A percentile compares a stretch with the other conserved stretches of the same genome.
phyloP scores from a whole-genome alignment of 495 filamentous ascomycete species.

The Lasiosphaeria miniovina region DNA sequence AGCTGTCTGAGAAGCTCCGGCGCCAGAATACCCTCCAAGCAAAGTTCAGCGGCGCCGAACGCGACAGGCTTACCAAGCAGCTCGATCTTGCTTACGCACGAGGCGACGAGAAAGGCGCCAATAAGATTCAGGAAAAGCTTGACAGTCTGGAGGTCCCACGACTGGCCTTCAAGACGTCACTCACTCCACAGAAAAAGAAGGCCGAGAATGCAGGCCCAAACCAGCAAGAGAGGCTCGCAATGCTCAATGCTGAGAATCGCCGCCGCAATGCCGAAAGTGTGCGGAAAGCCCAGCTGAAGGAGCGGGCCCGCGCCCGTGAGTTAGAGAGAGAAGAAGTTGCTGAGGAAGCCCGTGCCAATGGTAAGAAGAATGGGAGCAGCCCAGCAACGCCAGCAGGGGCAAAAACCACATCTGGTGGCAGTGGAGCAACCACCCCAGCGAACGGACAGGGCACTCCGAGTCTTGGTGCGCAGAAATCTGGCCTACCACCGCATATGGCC shows the following conservation, averaged over 20 bases:
- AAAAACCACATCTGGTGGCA: conserved; percentile 12
- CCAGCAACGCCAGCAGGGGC: conserved; percentile 2
- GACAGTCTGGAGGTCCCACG: conserved; percentile 64
- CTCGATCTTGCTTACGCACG: conserved; percentile 61
- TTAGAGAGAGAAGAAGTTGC: conserved; percentile 46
- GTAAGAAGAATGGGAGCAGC: conserved; percentile 43
- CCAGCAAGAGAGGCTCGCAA: conserved; percentile 72
- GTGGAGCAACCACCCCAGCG: conserved; percentile 48
- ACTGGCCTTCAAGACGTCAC: conserved; percentile 63
- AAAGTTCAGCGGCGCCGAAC: conserved; percentile 61
- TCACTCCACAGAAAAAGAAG: conserved; percentile 46
- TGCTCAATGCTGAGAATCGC: conserved; percentile 75
- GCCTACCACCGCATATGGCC: conserved; percentile 43
- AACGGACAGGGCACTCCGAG: conserved; percentile 41
- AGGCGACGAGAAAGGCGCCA: conserved; percentile 59
- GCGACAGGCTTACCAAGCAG: conserved; percentile 56
- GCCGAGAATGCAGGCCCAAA: conserved; percentile 40
- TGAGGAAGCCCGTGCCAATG: conserved; percentile 56
- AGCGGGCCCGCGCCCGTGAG: conserved; percentile 63
- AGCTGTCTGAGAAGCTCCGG: conserved; percentile 72
- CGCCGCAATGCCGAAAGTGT: conserved; percentile 75
- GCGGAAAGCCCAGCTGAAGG: conserved; percentile 78
- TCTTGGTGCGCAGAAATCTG: conserved; percentile 2
- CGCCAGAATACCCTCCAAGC: conserved; percentile 59
- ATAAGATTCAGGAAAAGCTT: conserved; percentile 63